Conservation (phyloP, 1,139 yeast species). For the Suhomyces atakaporum region DNA sequence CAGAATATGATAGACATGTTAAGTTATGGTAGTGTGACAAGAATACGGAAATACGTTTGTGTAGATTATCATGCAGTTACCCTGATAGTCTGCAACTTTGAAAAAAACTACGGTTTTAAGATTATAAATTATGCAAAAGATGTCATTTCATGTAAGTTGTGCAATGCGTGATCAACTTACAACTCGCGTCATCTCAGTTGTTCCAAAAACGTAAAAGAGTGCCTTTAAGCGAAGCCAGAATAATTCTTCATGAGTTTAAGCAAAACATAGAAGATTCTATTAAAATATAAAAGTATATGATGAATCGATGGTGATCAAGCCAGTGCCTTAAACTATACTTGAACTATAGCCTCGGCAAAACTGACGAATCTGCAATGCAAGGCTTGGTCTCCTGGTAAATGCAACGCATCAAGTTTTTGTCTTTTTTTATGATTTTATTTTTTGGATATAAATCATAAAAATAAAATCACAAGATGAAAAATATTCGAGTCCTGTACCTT, state of each 20-base stretch:
- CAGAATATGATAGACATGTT: no score
- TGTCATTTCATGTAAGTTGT: conserved; percentile 1
- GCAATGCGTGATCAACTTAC: background rate
- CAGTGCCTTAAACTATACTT: conserved; percentile 2
- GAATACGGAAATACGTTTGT: background rate
- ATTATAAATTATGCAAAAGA: conserved; percentile 1
- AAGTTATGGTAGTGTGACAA: background rate
- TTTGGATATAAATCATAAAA: no score
- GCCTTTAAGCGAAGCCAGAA: background rate
- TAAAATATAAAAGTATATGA: background rate
- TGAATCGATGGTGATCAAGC: background rate
- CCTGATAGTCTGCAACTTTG: background rate
- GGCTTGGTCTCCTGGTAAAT: background rate
- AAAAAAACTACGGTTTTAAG: background rate
- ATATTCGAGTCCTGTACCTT: conserved; percentile 9
- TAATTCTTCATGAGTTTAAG: no score
- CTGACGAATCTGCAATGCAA: conserved; percentile 9
- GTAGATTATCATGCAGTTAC: background rate
- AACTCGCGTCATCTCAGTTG: background rate
- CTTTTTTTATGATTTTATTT: no score
- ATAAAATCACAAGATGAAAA: no score
- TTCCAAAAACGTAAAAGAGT: background rate
- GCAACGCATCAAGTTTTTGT: conserved; percentile 3
- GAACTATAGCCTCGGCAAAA: conserved; percentile 6
- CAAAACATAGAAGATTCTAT: no score